Conservation (phyloP, 805 yeast species). For the Tetrapisispora taiwanensis region DNA sequence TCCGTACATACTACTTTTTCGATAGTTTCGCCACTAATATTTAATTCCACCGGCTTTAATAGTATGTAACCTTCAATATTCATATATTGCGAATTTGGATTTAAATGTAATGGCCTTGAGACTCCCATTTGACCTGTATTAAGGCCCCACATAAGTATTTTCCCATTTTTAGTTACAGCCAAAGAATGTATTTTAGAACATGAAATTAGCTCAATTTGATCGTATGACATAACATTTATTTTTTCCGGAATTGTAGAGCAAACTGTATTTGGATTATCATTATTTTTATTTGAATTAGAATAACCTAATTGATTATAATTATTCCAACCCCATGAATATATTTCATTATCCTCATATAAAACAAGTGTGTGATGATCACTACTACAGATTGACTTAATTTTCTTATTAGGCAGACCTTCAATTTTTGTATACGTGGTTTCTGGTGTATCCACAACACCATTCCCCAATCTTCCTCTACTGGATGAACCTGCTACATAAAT, state of each 20-base stretch:
- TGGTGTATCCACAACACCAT: constrained; percentile 32
- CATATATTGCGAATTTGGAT: constrained; percentile 36
- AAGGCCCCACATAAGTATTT: constrained; percentile 63
- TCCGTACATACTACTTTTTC: constrained; percentile 56
- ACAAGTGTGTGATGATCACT: constrained; percentile 64
- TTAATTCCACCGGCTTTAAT: constrained; percentile 12
- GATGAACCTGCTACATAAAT: constrained; percentile 58
- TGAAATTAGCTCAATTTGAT: constrained; percentile 35
- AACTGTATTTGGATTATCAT: constrained; percentile 19
- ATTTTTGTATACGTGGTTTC: constrained; percentile 38
- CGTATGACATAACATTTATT: constrained; percentile 14
- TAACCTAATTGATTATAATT: constrained; percentile 58
- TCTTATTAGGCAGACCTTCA: constrained; percentile 29
- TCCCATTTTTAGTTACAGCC: constrained; percentile 42
- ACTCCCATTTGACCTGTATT: constrained; percentile 74
- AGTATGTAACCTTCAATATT: constrained; percentile 32
- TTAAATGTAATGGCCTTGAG: constrained; percentile 30
- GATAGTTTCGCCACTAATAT: constrained; percentile 28
- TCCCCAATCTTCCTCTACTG: constrained; percentile 64
- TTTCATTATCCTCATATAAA: constrained; percentile 40
- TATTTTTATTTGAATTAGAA: constrained; percentile 23
- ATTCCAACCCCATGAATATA: constrained; percentile 77
- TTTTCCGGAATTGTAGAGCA: constrained; percentile 20
- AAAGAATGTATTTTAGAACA: constrained; percentile 62
- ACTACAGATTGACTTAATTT: constrained; percentile 33